Base-by-base conservation (phyloP, 345 rosid genomes). In the Pistacia integerrima region DNA sequence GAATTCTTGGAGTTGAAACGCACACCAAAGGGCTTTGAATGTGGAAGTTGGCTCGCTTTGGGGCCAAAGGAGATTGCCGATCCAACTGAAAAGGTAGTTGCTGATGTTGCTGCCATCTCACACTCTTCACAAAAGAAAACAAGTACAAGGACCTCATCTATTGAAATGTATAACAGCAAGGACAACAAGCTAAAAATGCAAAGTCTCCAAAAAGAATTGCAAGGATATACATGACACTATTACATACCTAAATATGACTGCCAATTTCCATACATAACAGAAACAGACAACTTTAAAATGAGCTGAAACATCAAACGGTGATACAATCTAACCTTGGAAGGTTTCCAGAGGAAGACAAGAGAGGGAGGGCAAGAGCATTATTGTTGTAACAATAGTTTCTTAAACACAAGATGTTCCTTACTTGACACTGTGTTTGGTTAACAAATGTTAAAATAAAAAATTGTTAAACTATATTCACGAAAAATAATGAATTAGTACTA, bases 71-170 rank as follows among this genome's bases (percentile, higher is more conserved):
- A 80, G 68, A 83, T 66, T 72, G 90, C 72, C 20, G 93, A 86
- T 69, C 90, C 90, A 73, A 85, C 76, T 1, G 93, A 87, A 76
- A 93, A 74, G 77, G 82, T 80, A 59, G 98, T 71, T 59, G 93
- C 91, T 60, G 94, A 66, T 70, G 91, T 84, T 66, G 97, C 84
- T 17, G 96, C 98, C 97, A 93, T 93, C 77, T 76, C 60, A 56
- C 36, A 36, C 77, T 69, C 81, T 78, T 64, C 64, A 55, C 75
- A 76, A 63, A 56, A 65, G 62, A 16, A 58, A 70, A 62, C 66
- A 16, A 28, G 60, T 35, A 22, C 65, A 52, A 65, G 35, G 25
- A 9, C 25, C 75, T 54, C 52, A 51, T 60, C 35, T n/a, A 18
- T 63, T 13, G 5, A 38, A n/a, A 51, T 4, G 10, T 25, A 56